phyloP scores from a whole-genome alignment of 768 basidiomycete genomes.

The Kwoniella sp. region DNA sequence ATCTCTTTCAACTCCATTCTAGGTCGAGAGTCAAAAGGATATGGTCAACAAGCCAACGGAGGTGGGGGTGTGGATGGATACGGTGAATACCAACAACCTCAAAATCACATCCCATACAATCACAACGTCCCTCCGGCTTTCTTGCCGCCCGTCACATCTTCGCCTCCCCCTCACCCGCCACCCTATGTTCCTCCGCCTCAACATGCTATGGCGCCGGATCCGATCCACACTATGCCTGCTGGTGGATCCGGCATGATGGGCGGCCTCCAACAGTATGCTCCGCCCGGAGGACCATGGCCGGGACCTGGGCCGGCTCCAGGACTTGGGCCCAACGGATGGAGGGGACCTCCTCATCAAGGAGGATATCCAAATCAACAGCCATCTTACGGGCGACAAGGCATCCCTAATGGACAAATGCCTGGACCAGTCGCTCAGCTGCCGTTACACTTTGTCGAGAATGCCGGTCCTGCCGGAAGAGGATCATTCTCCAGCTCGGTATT shows the following conservation, averaged over 20 bases:
- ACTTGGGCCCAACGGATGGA: constrained; percentile 14
- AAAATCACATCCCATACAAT: constrained; percentile 16
- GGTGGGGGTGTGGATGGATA: not conserved
- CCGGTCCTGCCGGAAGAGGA: constrained; percentile 12
- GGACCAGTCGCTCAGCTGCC: constrained; percentile 18
- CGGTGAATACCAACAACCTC: constrained; percentile 16
- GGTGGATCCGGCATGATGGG: constrained; percentile 22
- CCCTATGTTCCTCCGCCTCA: constrained; percentile 51
- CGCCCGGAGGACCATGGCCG: constrained; percentile 10
- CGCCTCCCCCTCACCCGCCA: constrained; percentile 41
- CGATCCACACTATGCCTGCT: constrained; percentile 36
- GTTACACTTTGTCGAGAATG: constrained; percentile 16
- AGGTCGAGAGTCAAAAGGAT: constrained; percentile 6
- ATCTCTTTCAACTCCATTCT: constrained; percentile 13
- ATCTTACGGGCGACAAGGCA: not conserved
- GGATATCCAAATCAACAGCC: constrained; percentile 13
- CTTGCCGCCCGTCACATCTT: constrained; percentile 41
- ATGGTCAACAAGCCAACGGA: constrained; percentile 8
- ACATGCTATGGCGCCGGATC: constrained; percentile 53
- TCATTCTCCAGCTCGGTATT: constrained; percentile 10
- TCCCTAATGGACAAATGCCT: constrained; percentile 13
- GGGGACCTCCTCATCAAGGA: constrained; percentile 6
- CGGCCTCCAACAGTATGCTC: not conserved
- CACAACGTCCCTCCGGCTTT: constrained; percentile 20
- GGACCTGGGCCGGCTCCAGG: constrained; percentile 2